These are phyloP conservation scores for Larix sibirica DNA, from an alignment of 83 land plant genomes.

Conservation along the genomic window DNA sequence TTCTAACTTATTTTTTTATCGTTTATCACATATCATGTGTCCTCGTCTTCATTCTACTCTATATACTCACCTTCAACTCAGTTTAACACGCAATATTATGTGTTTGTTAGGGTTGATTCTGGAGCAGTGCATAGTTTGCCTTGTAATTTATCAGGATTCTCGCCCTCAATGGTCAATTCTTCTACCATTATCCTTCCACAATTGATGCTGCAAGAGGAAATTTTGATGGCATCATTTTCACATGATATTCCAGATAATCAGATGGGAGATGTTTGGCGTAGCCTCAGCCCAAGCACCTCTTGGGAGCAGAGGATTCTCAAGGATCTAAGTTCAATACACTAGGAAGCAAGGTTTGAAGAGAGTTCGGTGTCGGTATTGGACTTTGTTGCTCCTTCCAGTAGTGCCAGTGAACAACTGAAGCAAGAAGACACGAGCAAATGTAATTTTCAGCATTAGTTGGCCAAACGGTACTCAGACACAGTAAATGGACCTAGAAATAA, in stretches of 20 bases:
- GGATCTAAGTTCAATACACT: background rate
- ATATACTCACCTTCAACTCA: background rate
- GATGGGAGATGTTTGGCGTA: background rate
- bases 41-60: constrained; percentile 2
- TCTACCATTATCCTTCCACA: background rate
- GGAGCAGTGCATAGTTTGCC: no score
- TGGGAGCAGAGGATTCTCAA: background rate
- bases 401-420: background rate
- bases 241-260: background rate
- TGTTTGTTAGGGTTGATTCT: background rate
- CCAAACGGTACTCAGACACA: background rate
- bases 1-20: background rate
- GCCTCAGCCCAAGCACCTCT: constrained; percentile 3
- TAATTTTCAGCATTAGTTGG: background rate
- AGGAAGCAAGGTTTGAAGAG: background rate
- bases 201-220: background rate
- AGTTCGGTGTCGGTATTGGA: background rate
- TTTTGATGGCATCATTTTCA: background rate
- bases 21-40: background rate
- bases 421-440: background rate
- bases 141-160: constrained; percentile 4
- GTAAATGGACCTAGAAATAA: constrained; percentile 3
- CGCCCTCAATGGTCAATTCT: constrained; percentile 12
- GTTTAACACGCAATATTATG: background rate
- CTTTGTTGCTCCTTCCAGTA: background rate